phyloP scores from a whole-genome alignment of 495 filamentous ascomycete genomes.

The Neurospora hispaniola region DNA sequence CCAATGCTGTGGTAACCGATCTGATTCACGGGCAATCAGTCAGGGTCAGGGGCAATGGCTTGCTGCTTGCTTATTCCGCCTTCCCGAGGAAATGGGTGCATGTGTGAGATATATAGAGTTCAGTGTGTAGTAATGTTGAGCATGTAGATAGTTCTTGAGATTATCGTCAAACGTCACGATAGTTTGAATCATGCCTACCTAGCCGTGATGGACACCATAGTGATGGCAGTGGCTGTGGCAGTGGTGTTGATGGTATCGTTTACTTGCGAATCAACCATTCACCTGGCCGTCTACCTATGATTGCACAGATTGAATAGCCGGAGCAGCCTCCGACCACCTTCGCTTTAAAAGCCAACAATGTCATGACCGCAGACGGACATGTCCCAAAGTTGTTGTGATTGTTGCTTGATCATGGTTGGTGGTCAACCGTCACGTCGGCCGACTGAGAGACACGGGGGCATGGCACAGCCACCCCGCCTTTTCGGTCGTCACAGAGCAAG shows the following conservation, averaged over 20 bases:
- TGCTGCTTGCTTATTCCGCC: background rate
- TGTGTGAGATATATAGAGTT: background rate
- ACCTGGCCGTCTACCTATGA: background rate
- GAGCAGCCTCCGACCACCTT: background rate
- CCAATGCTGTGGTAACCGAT: background rate
- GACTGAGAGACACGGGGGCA: background rate
- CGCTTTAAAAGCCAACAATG: background rate
- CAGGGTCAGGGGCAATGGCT: background rate
- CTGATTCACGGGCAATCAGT: background rate
- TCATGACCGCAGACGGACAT: background rate
- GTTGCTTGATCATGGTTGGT: background rate
- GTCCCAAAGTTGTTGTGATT: background rate
- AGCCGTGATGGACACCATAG: background rate
- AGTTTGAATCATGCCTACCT: background rate
- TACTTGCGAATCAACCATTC: background rate
- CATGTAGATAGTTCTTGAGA: background rate
- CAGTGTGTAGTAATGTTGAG: background rate
- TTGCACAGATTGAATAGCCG: background rate
- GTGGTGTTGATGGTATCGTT: background rate
- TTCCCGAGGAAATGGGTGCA: background rate
- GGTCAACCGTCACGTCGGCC: background rate
- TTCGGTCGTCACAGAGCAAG: background rate
- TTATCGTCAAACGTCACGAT: background rate
- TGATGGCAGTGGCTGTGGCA: background rate
- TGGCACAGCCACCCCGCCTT: background rate